phyloP scores from a whole-genome alignment of 306 rosid genomes.

The Prunus fruticosa region DNA sequence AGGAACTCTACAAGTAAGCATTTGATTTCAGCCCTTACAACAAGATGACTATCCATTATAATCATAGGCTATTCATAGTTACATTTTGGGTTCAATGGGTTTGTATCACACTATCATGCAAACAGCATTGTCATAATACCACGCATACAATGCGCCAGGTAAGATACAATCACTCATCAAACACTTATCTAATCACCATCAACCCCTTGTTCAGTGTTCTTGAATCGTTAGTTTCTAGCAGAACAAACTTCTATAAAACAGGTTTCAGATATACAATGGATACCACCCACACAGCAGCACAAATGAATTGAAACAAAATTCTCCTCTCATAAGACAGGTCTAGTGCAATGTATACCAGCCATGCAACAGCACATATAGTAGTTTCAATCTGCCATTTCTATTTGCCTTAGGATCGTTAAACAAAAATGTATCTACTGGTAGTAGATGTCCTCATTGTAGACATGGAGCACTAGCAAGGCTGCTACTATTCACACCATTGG shows the following conservation, averaged over 20 bases:
- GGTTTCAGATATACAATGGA: not conserved
- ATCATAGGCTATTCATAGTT: not conserved
- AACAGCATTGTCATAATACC: not conserved
- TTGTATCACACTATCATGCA: not conserved
- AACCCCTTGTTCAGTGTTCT: not conserved
- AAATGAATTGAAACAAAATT: not conserved
- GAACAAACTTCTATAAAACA: too few relatives aligned
- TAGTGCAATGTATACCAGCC: not conserved
- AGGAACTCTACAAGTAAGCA: not conserved
- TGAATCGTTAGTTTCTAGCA: not conserved
- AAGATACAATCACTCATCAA: not conserved
- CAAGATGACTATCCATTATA: not conserved
- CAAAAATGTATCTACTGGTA: not conserved
- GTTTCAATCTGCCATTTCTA: not conserved
- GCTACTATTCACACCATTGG: not conserved
- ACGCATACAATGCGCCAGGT: not conserved
- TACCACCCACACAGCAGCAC: not conserved
- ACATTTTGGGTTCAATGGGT: not conserved
- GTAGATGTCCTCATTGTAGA: not conserved
- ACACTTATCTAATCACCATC: not conserved
- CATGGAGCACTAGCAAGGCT: not conserved
- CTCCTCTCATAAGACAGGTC: not conserved
- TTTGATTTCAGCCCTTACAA: not conserved
- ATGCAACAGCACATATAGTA: not conserved
- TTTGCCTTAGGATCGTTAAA: not conserved